Conservation (phyloP, 768 basidiomycete genomes). For the Clitopilus passeckerianus region DNA sequence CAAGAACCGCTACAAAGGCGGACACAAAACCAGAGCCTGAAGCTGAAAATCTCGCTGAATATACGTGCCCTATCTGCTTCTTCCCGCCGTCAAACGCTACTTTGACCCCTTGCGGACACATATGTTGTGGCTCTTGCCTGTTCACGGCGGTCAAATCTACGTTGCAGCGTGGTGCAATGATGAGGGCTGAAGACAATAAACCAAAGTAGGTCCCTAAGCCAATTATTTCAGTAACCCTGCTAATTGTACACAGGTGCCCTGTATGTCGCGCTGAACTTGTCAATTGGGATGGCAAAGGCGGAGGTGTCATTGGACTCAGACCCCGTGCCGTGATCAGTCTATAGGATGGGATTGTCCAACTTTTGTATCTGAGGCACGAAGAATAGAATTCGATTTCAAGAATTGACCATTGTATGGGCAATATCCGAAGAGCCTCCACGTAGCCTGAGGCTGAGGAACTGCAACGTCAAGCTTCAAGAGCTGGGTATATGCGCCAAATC, state of each 20-base stretch:
- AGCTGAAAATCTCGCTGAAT: conserved; percentile 46
- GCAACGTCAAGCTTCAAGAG: no score
- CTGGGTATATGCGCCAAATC: no score
- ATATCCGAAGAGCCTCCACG: no score
- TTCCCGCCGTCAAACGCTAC: conserved; percentile 70
- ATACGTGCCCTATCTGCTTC: conserved; percentile 80
- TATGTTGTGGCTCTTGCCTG: conserved; percentile 73
- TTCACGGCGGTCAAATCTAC: conserved; percentile 68
- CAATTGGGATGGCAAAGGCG: conserved; percentile 68
- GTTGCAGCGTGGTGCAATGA: conserved; percentile 38
- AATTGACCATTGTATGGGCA: not conserved
- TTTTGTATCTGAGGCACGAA: not conserved
- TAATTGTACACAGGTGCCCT: conserved; percentile 43
- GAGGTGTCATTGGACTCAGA: conserved; percentile 62
- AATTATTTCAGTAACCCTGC: not conserved
- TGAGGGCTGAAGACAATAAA: conserved; percentile 20
- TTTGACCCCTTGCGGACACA: conserved; percentile 75
- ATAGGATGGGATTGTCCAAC: conserved; percentile 8
- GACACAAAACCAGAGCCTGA: conserved; percentile 3
- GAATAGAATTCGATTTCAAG: not conserved
- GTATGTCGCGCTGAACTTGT: conserved; percentile 64
- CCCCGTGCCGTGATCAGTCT: conserved; percentile 37
- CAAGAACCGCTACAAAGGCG: not conserved
- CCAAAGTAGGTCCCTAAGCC: conserved; percentile 30
- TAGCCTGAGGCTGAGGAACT: no score